A percentile compares a stretch with the other conserved stretches of the same genome.
These are phyloP conservation scores for Aspergillus cavernicola DNA, from an alignment of 495 filamentous ascomycete species.

Conservation along the genomic window DNA sequence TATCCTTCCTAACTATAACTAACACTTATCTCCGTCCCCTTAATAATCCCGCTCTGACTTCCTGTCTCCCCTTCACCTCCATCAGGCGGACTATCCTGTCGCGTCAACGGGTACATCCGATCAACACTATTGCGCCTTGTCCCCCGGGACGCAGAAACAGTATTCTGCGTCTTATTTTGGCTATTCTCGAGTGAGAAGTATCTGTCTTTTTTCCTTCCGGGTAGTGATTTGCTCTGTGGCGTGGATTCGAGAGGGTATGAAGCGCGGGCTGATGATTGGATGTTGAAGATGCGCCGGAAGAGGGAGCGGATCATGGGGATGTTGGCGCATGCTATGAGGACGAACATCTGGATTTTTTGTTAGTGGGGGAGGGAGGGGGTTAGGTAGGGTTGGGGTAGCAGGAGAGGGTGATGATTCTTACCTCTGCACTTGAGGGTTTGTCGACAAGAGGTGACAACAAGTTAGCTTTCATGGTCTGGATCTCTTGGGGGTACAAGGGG, in stretches of 20 bases:
- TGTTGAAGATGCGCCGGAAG: background rate
- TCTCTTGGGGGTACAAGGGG: background rate
- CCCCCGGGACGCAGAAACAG: background rate
- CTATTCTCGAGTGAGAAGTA: background rate
- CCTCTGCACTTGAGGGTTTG: background rate
- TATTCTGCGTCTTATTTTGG: background rate
- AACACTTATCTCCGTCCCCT: background rate
- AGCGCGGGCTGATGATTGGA: background rate
- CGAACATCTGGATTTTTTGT: conserved; percentile 1
- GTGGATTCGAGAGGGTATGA: background rate
- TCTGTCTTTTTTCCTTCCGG: background rate
- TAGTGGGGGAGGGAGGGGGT: background rate
- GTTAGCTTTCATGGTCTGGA: background rate
- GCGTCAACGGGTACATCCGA: background rate
- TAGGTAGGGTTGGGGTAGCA: background rate
- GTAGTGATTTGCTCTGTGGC: background rate
- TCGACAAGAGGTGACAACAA: background rate
- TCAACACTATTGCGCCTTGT: background rate
- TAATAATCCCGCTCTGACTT: background rate
- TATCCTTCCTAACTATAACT: background rate
- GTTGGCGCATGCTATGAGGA: conserved; percentile 1
- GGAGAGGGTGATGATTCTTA: background rate
- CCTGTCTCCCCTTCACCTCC: background rate
- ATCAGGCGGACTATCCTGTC: background rate
- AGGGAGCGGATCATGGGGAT: conserved; percentile 5